Evolutionary conservation across 1,284 basidiomycete genomes (phyloP).

Genomic region (Mrakiaceae sp.): DNA sequence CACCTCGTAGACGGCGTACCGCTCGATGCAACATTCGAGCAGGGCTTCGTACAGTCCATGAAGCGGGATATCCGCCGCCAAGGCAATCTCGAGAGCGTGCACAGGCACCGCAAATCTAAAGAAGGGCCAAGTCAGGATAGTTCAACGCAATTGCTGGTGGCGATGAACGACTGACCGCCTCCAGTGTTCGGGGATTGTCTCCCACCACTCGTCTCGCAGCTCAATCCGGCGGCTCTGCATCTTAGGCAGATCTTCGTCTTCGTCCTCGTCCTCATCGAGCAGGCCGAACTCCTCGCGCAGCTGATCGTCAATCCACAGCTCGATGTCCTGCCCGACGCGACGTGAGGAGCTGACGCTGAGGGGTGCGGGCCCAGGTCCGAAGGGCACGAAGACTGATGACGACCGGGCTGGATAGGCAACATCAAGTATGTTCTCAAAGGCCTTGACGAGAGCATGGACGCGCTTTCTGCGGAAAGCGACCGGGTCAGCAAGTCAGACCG

Average conservation of each 20-base stretch:
- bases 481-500: not conserved
- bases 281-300: constrained; percentile 7
- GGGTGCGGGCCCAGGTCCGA: not conserved
- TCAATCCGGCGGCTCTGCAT: constrained; percentile 4
- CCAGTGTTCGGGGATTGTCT: constrained; percentile 6
- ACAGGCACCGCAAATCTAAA: constrained; percentile 5
- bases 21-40: constrained; percentile 5
- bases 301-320: constrained; percentile 10
- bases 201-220: constrained; percentile 14
- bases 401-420: constrained; percentile 2
- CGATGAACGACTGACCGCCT: constrained; percentile 1
- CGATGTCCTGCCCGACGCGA: constrained; percentile 7
- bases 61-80: constrained; percentile 1
- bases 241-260: not conserved
- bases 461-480: constrained; percentile 1
- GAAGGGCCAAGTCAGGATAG: not conserved
- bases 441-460: not conserved
- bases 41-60: constrained; percentile 9
- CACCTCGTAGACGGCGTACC: constrained; percentile 9
- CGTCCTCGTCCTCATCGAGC: not conserved
- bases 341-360: constrained; percentile 3
- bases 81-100: constrained; percentile 5
- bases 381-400: not conserved
- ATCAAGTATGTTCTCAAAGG: constrained; percentile 11
- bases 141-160: not conserved